A percentile compares a stretch with the other conserved stretches of the same genome.
phyloP scores from a whole-genome alignment of 441 rosid species.

The Manihot esculenta region DNA sequence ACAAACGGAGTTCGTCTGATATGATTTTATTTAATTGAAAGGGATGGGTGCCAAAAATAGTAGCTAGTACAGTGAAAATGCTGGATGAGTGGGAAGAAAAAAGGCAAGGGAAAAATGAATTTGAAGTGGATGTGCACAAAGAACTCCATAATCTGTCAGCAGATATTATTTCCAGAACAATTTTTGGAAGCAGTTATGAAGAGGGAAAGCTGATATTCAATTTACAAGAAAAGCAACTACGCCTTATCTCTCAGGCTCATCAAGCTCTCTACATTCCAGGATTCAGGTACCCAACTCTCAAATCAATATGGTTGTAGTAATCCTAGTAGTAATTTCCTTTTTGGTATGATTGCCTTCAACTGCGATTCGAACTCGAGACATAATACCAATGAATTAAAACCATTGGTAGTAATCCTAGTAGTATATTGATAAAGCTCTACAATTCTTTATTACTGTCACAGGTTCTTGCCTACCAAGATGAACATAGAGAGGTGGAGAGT shows the following conservation, averaged over 20 bases:
- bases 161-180: constrained; percentile 70
- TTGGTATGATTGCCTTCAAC: too few relatives aligned
- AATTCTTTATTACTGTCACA: constrained; percentile 14
- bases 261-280: constrained; percentile 74
- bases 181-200: constrained; percentile 72
- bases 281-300: constrained; percentile 43
- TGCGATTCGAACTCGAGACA: too few relatives aligned
- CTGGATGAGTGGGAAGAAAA: constrained; percentile 66
- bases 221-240: constrained; percentile 66
- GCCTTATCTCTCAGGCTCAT: constrained; percentile 47
- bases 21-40: constrained; percentile 20
- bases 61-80: constrained; percentile 40
- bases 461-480: constrained; percentile 73
- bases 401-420: background rate
- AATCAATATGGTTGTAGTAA: too few relatives aligned
- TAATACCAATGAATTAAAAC: too few relatives aligned
- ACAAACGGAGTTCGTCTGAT: too few relatives aligned
- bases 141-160: constrained; percentile 62
- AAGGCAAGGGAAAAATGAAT: constrained; percentile 47
- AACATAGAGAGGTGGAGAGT: constrained; percentile 64
- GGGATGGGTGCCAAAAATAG: constrained; percentile 78
- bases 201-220: constrained; percentile 70
- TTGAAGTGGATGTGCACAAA: constrained; percentile 59
- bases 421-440: background rate
- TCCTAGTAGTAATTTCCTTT: too few relatives aligned